Evolutionary conservation across 345 rosid genomes (phyloP).

Genomic region (Aquilaria malaccensis): DNA sequence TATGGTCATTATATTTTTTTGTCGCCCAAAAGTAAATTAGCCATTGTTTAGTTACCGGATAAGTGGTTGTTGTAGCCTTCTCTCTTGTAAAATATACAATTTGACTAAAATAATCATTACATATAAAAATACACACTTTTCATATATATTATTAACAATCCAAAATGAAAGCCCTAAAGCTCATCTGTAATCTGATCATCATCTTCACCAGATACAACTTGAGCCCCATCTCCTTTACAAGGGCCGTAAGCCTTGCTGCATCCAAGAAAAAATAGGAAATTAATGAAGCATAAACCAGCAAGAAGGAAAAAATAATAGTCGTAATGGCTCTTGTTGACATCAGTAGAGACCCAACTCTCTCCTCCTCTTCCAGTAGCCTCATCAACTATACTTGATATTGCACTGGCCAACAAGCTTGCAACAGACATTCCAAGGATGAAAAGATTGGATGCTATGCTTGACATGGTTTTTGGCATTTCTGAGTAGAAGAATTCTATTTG

Average conservation of each 20-base stretch:
- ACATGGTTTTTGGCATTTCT: conserved; percentile 46
- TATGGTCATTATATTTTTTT: too few species aligned
- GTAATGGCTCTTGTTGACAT: conserved; percentile 42
- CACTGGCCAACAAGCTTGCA: conserved; percentile 34
- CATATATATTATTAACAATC: too few species aligned
- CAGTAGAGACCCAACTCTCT: conserved; percentile 41
- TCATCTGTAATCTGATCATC: not conserved
- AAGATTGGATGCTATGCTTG: conserved; percentile 38
- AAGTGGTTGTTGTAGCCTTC: too few species aligned
- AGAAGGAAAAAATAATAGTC: conserved; percentile 50
- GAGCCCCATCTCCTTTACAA: conserved; percentile 10
- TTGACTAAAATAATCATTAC: too few species aligned
- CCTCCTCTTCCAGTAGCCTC: conserved; percentile 14
- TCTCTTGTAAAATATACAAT: too few species aligned
- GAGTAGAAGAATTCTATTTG: conserved; percentile 47
- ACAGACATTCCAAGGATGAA: conserved; percentile 18
- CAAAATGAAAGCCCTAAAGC: too few species aligned
- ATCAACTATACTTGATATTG: conserved; percentile 28
- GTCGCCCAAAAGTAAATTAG: too few species aligned
- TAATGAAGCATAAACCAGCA: conserved; percentile 25
- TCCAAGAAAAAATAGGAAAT: conserved; percentile 27
- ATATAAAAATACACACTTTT: too few species aligned
- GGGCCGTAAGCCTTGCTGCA: conserved; percentile 43
- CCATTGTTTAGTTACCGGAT: too few species aligned
- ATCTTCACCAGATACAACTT: not conserved